Base-by-base conservation (phyloP, 2,329 filamentous ascomycete species). In the Colletotrichum camelliae region DNA sequence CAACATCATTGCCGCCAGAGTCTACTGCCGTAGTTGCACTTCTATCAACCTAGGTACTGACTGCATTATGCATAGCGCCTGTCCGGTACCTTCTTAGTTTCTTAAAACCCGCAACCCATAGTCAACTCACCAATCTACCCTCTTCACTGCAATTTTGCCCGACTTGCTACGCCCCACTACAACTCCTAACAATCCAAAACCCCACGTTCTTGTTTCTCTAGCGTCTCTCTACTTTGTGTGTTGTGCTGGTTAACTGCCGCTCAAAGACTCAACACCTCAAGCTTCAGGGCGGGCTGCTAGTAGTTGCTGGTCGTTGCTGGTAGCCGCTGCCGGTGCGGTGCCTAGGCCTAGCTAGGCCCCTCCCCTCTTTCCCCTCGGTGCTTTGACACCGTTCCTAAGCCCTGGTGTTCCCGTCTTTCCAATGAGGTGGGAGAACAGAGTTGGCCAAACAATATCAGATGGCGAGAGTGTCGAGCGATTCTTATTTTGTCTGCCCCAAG, bases 361-460 rank as follows among this genome's bases (percentile, higher is more conserved):
- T 48, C 43, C 43, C 43, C 43, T 48, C 43, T 21, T 48, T 21
- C 18, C 43, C n/a, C 31, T 64, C 39, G 31, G 58, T 65, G 62
- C 73, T 57, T 70, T 31, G 57, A 62, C 67, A 62, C 37, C n/a
- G 27, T 60, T 73, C 72, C 67, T 58, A n/a, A 70, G 58, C 67
- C 37, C 60, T 39, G 29, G 31, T 62, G 29, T 43, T 66, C 48
- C 52, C 31, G n/a, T 55, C 55, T 57, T 37, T 37, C 69, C 68
- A 61, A 43, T 13, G n/a, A 43, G 62, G 29, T 29, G 48, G 24
- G 39, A 39, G 37, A 48, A 52, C 29, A 39, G 48, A n/a, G 69
- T 72, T 71, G 48, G 21, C 13, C 33, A 52, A 15, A 52, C 27
- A 57, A 67, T 75, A 75, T 75, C 69, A 62, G 72, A 75, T 66